phyloP scores from a whole-genome alignment of 768 basidiomycete genomes.

The Tylopilus rubrobrunneus region DNA sequence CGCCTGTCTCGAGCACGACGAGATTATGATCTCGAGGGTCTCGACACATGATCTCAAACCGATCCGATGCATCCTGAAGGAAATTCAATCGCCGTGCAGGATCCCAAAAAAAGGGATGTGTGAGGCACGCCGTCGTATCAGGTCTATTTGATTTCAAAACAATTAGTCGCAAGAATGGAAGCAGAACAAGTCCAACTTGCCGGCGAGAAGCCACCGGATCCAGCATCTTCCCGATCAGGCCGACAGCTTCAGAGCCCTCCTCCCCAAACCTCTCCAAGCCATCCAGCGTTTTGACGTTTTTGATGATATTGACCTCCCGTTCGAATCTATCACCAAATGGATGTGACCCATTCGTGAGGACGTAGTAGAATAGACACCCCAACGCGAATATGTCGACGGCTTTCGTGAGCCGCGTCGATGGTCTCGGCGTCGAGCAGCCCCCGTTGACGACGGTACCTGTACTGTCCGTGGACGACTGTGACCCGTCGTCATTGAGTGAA shows the following conservation, averaged over 20 bases:
- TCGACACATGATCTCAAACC: conserved; percentile 96
- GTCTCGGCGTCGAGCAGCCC: conserved; percentile 12
- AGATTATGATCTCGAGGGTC: conserved; percentile 82
- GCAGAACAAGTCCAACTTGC: conserved; percentile 41
- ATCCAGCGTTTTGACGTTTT: conserved; percentile 67
- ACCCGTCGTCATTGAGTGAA: conserved; percentile 54
- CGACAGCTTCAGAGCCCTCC: conserved; percentile 87
- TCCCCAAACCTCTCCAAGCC: conserved; percentile 81
- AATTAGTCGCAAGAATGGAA: conserved; percentile 4
- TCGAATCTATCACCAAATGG: conserved; percentile 94
- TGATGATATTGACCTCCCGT: conserved; percentile 90
- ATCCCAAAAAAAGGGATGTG: conserved; percentile 98
- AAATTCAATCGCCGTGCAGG: conserved; percentile 80
- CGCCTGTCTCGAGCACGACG: conserved; percentile 67
- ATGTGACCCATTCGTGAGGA: conserved; percentile 84
- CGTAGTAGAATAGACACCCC: conserved; percentile 94
- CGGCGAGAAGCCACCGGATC: conserved; percentile 68
- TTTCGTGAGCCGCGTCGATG: conserved; percentile 77
- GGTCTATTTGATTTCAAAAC: conserved; percentile 48
- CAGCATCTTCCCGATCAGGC: conserved; percentile 79
- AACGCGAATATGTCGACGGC: conserved; percentile 96
- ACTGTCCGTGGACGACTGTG: conserved; percentile 65
- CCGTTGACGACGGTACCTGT: conserved; percentile 43
- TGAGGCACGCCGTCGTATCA: conserved; percentile 78
- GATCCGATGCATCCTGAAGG: conserved; percentile 96